phyloP scores from a whole-genome alignment of 345 rosid species.

The Adansonia digitata region DNA sequence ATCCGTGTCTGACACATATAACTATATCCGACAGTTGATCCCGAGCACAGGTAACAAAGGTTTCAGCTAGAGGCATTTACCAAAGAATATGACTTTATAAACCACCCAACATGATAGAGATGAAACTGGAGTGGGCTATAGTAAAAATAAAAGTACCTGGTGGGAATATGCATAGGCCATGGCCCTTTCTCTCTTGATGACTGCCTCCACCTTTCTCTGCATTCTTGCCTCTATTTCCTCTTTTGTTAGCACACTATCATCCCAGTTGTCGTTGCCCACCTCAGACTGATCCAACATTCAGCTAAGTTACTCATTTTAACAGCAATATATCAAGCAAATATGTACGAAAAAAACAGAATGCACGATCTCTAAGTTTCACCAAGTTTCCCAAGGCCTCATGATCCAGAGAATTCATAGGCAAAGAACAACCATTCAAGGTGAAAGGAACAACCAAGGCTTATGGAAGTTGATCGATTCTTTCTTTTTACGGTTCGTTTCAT shows the following conservation, averaged over 20 bases:
- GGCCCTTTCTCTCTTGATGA: constrained; percentile 81
- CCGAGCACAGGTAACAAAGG: no score
- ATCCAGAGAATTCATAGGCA: not conserved
- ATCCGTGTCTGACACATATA: no score
- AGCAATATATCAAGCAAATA: not conserved
- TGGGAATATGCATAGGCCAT: constrained; percentile 88
- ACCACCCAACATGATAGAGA: not conserved
- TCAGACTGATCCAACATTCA: constrained; percentile 46
- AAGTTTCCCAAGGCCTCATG: not conserved
- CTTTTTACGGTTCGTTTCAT: not conserved
- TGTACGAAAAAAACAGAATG: not conserved
- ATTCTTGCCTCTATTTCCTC: constrained; percentile 69
- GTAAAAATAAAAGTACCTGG: constrained; percentile 48
- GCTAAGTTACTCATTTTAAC: not conserved
- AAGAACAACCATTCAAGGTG: not conserved
- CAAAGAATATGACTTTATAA: not conserved
- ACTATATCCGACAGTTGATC: no score
- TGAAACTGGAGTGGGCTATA: not conserved
- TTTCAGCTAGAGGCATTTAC: not conserved
- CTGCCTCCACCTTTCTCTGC: constrained; percentile 77
- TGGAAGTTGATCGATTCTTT: not conserved
- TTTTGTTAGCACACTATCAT: constrained; percentile 68
- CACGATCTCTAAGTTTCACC: not conserved
- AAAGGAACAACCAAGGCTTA: not conserved
- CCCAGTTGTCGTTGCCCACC: constrained; percentile 69